Percentiles rank a stretch among this genome's conserved stretches.
These are phyloP conservation scores for Paramyrothecium roridum DNA, from an alignment of 2,329 filamentous ascomycete species.

Conservation along the genomic window DNA sequence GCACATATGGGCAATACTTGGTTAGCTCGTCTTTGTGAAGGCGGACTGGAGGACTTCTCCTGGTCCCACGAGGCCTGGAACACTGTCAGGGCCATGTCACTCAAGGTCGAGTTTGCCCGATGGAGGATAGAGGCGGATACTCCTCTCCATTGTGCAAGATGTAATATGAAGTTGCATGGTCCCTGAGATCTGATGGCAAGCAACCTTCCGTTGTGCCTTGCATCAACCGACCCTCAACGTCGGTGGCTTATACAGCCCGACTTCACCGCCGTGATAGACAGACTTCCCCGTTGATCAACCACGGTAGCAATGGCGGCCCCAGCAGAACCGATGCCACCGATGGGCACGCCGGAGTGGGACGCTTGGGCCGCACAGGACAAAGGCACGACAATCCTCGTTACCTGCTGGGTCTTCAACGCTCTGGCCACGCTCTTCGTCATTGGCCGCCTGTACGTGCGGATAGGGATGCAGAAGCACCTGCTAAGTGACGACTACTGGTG, in stretches of 20 bases:
- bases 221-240: background rate
- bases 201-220: background rate
- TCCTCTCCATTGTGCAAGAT: too few species aligned
- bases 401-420: slow-evolving; percentile 7
- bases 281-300: background rate
- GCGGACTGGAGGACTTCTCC: too few species aligned
- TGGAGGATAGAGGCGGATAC: too few species aligned
- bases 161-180: too few species aligned
- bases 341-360: background rate
- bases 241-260: too few species aligned
- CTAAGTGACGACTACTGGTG: slow-evolving; percentile 12
- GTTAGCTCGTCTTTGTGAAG: too few species aligned
- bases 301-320: background rate
- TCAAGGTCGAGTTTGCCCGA: too few species aligned
- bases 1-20: too few species aligned
- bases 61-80: too few species aligned
- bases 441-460: slow-evolving; percentile 9
- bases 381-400: slow-evolving; percentile 8
- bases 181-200: too few species aligned
- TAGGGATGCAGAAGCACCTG: slow-evolving; percentile 8
- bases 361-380: slow-evolving; percentile 5
- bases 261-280: too few species aligned
- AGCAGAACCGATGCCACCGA: background rate
- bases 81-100: too few species aligned
- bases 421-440: slow-evolving; percentile 10